Evolutionary conservation across 169 alveolate genomes (phyloP).

Genomic region (Perkinsus olseni): DNA sequence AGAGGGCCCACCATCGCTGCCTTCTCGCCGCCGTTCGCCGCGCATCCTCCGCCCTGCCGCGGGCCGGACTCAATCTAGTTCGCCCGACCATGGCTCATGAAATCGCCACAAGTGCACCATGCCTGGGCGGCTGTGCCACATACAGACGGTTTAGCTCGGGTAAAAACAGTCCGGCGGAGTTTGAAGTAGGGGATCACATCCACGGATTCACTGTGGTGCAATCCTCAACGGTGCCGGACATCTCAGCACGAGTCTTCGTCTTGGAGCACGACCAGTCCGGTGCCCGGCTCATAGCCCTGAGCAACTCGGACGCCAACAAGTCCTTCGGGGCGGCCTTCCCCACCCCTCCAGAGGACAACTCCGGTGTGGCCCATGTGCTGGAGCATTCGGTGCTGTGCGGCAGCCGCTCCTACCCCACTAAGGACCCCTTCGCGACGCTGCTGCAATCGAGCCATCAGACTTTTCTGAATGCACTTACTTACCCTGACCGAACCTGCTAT

Average conservation of each 20-base stretch:
- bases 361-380: conserved; percentile 57
- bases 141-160: background rate
- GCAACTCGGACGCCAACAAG: background rate
- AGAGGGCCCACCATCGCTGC: background rate
- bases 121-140: background rate
- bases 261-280: background rate
- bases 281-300: background rate
- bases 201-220: background rate
- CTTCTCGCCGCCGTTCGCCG: background rate
- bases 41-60: background rate
- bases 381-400: conserved; percentile 78
- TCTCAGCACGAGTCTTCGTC: background rate
- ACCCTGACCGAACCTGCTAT: conserved; percentile 69
- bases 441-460: conserved; percentile 64
- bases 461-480: conserved; percentile 70
- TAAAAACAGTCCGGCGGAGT: background rate
- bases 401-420: conserved; percentile 55
- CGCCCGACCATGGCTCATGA: background rate
- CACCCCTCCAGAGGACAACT: background rate
- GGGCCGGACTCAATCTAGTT: background rate
- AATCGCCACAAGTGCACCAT: background rate
- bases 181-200: background rate
- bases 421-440: conserved; percentile 61
- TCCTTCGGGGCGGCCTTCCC: background rate
- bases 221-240: background rate